A percentile compares a stretch with the other conserved stretches of the same genome.
These are phyloP conservation scores for Rhipidocladum racemiflorum DNA, from an alignment of 176 grass and related monocot species.

Conservation along the genomic window DNA sequence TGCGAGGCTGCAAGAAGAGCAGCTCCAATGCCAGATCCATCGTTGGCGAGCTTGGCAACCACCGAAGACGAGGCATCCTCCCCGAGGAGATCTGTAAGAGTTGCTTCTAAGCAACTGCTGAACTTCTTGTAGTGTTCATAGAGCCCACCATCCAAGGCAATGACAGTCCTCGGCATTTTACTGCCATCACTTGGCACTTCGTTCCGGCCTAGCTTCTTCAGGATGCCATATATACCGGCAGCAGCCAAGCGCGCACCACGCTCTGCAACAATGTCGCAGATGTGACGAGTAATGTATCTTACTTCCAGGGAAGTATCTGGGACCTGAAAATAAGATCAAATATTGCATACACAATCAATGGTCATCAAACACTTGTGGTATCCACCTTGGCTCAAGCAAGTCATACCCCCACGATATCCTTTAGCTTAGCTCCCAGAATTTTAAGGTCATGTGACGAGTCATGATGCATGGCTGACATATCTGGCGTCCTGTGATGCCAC, in stretches of 20 bases:
- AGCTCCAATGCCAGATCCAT: constrained; percentile 81
- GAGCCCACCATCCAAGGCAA: constrained; percentile 86
- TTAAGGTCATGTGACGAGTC: constrained; percentile 80
- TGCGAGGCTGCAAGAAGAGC: constrained; percentile 75
- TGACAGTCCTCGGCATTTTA: constrained; percentile 45
- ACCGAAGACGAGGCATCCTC: constrained; percentile 56
- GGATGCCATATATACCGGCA: constrained; percentile 73
- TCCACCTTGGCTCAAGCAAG: constrained; percentile 14
- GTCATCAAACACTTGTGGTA: background rate
- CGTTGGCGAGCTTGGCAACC: constrained; percentile 74
- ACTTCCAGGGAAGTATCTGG: constrained; percentile 66
- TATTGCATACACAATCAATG: constrained; percentile 23
- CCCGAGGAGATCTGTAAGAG: constrained; percentile 69
- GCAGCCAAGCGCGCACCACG: constrained; percentile 75
- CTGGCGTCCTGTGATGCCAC: constrained; percentile 62
- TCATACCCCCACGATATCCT: constrained; percentile 82
- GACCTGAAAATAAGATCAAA: constrained; percentile 48
- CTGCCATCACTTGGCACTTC: constrained; percentile 25
- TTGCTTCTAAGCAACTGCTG: constrained; percentile 60
- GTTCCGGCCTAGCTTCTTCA: constrained; percentile 76
- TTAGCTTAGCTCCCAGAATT: constrained; percentile 68
- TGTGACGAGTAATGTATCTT: constrained; percentile 65
- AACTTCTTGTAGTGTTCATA: constrained; percentile 92
- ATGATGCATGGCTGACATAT: constrained; percentile 95
- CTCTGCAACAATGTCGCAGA: constrained; percentile 84